These are phyloP conservation scores for Lentinula edodes DNA, from an alignment of 768 basidiomycete genomes.

Conservation along the genomic window DNA sequence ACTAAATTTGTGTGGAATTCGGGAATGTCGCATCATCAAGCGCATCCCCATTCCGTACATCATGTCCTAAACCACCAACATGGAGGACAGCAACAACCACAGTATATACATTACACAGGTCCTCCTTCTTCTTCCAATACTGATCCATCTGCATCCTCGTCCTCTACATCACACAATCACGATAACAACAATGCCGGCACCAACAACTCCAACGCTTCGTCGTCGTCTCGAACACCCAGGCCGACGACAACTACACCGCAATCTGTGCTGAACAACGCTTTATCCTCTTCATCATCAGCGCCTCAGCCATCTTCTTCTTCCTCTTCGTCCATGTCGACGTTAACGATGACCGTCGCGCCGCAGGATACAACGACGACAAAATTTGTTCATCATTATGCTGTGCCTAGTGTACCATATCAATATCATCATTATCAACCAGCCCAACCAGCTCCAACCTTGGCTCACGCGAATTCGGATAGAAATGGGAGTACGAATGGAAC, in stretches of 20 bases:
- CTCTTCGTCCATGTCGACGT: not conserved
- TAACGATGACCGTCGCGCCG: conserved; percentile 4
- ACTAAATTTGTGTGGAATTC: not conserved
- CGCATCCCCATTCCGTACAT: conserved; percentile 1
- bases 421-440: conserved; percentile 1
- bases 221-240: not conserved
- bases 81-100: not conserved
- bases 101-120: not conserved
- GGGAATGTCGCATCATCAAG: conserved; percentile 2
- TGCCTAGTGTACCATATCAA: not conserved
- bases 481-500: no score
- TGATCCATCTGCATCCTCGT: not conserved
- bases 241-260: not conserved
- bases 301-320: not conserved
- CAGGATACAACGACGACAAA: conserved; percentile 4
- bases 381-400: conserved; percentile 1
- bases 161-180: not conserved
- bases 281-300: not conserved
- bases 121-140: not conserved
- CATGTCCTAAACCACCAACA: conserved; percentile 1
- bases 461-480: not conserved
- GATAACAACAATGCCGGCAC: not conserved
- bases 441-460: not conserved
- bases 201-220: not conserved
- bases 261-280: not conserved